Conservation (phyloP, 129 eudicot species). For the Chrysanthemum makinoi region DNA sequence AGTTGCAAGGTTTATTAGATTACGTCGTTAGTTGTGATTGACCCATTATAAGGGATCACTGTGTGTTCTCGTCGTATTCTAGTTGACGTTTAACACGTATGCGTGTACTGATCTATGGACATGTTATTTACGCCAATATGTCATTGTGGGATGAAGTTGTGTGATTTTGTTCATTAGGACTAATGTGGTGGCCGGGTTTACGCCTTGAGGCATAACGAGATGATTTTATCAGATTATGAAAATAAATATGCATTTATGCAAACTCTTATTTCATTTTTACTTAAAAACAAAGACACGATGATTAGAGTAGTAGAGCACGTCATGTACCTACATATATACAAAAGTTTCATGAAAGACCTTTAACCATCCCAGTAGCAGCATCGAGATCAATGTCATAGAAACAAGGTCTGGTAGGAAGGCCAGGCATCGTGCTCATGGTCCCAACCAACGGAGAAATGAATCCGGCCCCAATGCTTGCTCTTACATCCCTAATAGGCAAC, state of each 20-base stretch:
- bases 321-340: neutral
- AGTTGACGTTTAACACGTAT: no score
- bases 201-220: no score
- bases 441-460: conserved; percentile 89
- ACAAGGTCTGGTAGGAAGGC: conserved; percentile 96
- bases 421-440: conserved; percentile 98
- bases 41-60: no score
- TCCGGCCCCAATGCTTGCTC: conserved; percentile 98
- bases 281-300: neutral
- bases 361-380: conserved; percentile 65
- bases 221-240: no score
- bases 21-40: no score
- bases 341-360: conserved; percentile 70
- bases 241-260: neutral
- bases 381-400: conserved; percentile 89
- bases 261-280: neutral
- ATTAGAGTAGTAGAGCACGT: neutral
- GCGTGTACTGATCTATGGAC: no score
- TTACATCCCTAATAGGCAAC: conserved; percentile 84
- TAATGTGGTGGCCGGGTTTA: no score
- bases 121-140: no score
- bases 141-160: no score
- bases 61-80: no score
- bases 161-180: no score
- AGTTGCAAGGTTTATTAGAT: no score